Base-by-base conservation (phyloP, 2,329 filamentous ascomycete species). In the Phialophora verrucosa region DNA sequence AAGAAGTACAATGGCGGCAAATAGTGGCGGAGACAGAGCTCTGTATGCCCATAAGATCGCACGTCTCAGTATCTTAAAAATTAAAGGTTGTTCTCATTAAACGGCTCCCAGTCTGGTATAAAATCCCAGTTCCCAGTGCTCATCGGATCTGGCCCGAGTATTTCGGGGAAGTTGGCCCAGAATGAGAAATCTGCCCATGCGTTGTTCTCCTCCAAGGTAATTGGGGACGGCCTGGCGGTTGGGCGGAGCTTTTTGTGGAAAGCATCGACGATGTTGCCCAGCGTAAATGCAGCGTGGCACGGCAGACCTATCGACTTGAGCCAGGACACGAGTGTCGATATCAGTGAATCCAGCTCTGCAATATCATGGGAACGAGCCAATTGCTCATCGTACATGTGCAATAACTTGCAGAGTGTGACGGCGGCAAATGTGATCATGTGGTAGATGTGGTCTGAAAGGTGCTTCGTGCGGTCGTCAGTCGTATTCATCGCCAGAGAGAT, bases 361-460 rank as follows among this genome's bases (percentile, higher is more conserved):
- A 80, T 69, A 20, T 80, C 71, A 47, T 79, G 74, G 7, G 70
- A 71, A 5, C 62, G 53, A 5, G 73, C 68, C 2, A 79, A 63
- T 32, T 79, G 75, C 8, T 69, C 70, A 65, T 79, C 79, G 63
- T 81, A 78, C 42, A 63, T 76, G 59, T 76, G 75, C 3, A 81
- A 67, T 1, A 82, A 59, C 31, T 79, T 76, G 54, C 74, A 77
- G 1, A 79, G 70, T 2, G 77, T 79, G 27, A 79, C 73, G 2
- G 77, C 80, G 0, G 81, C 77, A 61, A 82, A 83, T 4, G 79
- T 80, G 56, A 82, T 79, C 74, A 82, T 80, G 65, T 82, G 80
- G 64, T 82, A 83, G 23, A 82, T 80, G 58, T 82, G 81, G 62
- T 83, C 80, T 2, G 76, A 82, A 4, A 82, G 70, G 69, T 83